Evolutionary conservation across 164 flowering plant genomes (phyloP).

Genomic region (Tinospora cordifolia): DNA sequence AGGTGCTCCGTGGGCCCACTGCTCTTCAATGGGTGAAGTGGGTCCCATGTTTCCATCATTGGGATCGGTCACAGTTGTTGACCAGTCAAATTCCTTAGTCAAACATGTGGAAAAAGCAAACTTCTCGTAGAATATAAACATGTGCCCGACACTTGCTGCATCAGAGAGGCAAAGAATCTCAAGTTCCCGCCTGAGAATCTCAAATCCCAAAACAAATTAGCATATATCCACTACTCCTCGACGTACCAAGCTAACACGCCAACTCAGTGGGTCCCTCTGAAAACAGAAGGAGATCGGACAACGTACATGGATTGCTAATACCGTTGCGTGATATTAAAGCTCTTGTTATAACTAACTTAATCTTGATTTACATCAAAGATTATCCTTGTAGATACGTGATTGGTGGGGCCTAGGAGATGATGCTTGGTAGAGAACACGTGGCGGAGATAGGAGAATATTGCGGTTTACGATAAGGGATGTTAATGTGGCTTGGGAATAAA

Average conservation of each 20-base stretch:
- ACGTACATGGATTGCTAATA: no score
- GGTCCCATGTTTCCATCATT: not conserved
- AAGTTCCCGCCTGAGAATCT: not conserved
- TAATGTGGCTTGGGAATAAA: not conserved
- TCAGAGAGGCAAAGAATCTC: not conserved
- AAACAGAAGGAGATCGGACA: no score
- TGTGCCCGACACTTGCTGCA: slow-evolving; percentile 2
- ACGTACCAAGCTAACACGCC: not conserved
- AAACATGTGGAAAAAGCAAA: not conserved
- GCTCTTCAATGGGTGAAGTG: no score
- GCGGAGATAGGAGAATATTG: not conserved
- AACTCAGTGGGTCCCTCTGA: no score
- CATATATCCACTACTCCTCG: not conserved
- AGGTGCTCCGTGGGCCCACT: not conserved
- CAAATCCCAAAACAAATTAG: not conserved
- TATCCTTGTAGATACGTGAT: no score
- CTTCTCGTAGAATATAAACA: not conserved
- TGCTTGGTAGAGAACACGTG: not conserved
- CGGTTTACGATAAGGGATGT: not conserved
- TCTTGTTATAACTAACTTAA: no score
- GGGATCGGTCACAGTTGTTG: not conserved
- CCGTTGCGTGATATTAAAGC: no score
- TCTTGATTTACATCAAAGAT: no score
- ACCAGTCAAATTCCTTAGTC: no score
- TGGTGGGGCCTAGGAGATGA: not conserved